These are phyloP conservation scores for Circinella minor DNA, from an alignment of 371 early-diverging fungal species.

Conservation along the genomic window DNA sequence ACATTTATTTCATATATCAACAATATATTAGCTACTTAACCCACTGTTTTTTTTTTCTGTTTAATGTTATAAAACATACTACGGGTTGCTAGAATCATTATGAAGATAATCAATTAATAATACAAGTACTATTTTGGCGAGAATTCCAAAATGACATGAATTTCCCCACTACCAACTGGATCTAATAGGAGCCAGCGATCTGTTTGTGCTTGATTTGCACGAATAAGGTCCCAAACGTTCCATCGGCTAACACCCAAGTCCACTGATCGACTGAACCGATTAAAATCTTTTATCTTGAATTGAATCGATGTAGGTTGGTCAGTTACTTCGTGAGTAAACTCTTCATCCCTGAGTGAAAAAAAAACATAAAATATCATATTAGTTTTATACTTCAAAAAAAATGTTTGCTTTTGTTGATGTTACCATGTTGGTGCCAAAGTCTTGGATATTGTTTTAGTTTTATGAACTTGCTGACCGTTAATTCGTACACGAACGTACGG, in stretches of 20 bases:
- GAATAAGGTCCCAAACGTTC: conserved; percentile 56
- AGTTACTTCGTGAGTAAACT: conserved; percentile 21
- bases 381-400: not conserved
- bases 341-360: conserved; percentile 33
- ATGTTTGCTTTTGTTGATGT: conserved; percentile 2
- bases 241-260: conserved; percentile 59
- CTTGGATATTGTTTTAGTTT: conserved; percentile 79
- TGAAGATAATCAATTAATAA: too few relatives aligned
- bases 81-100: too few relatives aligned
- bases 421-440: conserved; percentile 73
- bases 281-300: conserved; percentile 69
- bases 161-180: conserved; percentile 43
- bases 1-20: too few relatives aligned
- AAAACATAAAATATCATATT: conserved; percentile 11
- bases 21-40: too few relatives aligned
- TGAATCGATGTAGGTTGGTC: conserved; percentile 43
- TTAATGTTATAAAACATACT: too few relatives aligned
- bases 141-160: conserved; percentile 29
- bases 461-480: conserved; percentile 59
- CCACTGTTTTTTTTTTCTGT: too few relatives aligned
- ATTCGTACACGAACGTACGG: conserved; percentile 54
- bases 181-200: conserved; percentile 46
- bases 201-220: conserved; percentile 14
- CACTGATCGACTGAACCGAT: conserved; percentile 66
- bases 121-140: not conserved